These are phyloP conservation scores for Eucalyptus regnans DNA, from an alignment of 345 rosid genomes.

Conservation along the genomic window DNA sequence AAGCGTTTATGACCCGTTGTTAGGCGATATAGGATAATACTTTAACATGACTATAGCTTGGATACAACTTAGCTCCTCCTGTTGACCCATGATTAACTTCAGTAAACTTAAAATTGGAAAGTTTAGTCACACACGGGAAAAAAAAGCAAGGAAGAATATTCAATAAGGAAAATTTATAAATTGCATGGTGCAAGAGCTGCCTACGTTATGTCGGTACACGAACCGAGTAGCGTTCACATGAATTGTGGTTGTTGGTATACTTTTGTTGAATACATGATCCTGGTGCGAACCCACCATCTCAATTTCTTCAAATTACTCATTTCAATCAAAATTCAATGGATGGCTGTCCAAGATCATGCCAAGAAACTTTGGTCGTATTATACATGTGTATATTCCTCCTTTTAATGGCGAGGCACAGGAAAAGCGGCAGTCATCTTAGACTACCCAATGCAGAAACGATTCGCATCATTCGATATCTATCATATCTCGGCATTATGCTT, in stretches of 20 bases:
- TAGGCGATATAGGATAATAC: not conserved
- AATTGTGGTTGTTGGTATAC: not conserved
- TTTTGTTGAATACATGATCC: not conserved
- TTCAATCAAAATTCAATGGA: not conserved
- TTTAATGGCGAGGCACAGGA: not conserved
- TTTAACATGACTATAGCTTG: not conserved
- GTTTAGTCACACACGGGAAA: not conserved
- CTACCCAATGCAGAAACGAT: not conserved
- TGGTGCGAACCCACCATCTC: not conserved
- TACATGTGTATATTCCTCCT: not conserved
- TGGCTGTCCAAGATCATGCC: not conserved
- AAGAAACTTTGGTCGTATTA: not conserved
- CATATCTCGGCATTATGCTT: not conserved
- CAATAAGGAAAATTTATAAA: not conserved
- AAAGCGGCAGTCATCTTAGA: not conserved
- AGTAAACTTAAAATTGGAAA: not conserved
- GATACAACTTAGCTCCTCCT: not conserved
- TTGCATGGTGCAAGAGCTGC: not conserved
- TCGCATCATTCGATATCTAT: not conserved
- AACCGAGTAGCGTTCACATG: not conserved
- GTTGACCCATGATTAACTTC: not conserved
- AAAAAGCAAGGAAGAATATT: not conserved
- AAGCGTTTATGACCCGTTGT: rapidly evolving
- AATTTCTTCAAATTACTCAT: not conserved
- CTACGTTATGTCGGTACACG: not conserved